A percentile compares a stretch with the other conserved stretches of the same genome.
Evolutionary conservation across 768 basidiomycete genomes (phyloP).

Genomic region (Suillus bovinus): DNA sequence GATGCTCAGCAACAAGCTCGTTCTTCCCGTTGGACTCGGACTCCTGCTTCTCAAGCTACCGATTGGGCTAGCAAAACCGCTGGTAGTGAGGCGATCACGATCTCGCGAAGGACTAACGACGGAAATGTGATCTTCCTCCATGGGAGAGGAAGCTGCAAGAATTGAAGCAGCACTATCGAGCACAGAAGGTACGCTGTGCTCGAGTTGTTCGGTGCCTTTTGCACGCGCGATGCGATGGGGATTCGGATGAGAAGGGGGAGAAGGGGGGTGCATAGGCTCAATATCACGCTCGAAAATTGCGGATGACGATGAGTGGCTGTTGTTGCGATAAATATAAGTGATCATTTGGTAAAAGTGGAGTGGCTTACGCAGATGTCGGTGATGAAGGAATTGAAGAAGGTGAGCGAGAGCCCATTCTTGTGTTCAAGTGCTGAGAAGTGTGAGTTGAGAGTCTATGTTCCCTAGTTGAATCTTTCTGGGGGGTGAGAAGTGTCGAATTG

Average conservation of each 20-base stretch:
- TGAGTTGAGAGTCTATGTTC: slow-evolving; percentile 43
- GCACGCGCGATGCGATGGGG: slow-evolving; percentile 76
- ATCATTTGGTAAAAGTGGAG: slow-evolving; percentile 12
- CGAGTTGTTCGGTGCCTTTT: slow-evolving; percentile 71
- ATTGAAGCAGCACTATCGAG: slow-evolving; percentile 82
- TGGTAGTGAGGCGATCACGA: slow-evolving; percentile 30
- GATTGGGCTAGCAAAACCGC: slow-evolving; percentile 68
- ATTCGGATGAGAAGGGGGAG: slow-evolving; percentile 45
- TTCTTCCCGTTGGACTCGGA: slow-evolving; percentile 56
- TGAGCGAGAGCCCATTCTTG: slow-evolving; percentile 59
- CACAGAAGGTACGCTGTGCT: slow-evolving; percentile 82
- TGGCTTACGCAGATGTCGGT: slow-evolving; percentile 68
- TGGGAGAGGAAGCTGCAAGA: slow-evolving; percentile 46
- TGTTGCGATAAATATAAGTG: slow-evolving; percentile 4
- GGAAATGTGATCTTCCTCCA: slow-evolving; percentile 57
- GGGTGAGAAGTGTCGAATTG: slow-evolving; percentile 41
- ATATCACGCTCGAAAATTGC: slow-evolving; percentile 94
- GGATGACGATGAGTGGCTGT: slow-evolving; percentile 71
- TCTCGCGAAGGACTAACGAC: slow-evolving; percentile 57
- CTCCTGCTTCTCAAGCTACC: slow-evolving; percentile 62
- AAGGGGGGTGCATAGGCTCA: slow-evolving; percentile 51
- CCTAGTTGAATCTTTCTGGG: slow-evolving; percentile 31
- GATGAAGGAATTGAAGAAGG: slow-evolving; percentile 79
- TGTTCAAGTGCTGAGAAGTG: slow-evolving; percentile 49
- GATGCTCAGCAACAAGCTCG: slow-evolving; percentile 51